Conservation (phyloP, 345 rosid genomes). For the Pistacia atlantica region DNA sequence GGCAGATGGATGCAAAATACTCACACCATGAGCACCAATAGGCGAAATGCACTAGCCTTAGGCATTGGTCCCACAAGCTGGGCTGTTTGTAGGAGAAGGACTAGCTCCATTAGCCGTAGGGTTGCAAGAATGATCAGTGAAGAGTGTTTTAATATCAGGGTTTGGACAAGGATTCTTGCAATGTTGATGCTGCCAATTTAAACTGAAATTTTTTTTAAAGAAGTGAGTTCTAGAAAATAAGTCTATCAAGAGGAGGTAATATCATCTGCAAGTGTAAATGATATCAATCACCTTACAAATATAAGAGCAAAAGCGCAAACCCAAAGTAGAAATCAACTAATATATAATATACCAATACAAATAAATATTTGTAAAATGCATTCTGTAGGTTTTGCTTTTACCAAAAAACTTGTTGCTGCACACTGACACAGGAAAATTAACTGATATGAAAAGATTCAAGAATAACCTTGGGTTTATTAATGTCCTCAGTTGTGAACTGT, state of each 20-base stretch:
- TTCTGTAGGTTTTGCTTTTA: background rate
- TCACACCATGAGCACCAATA: slow-evolving; percentile 74
- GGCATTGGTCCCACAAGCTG: slow-evolving; percentile 52
- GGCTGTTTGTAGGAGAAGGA: no score
- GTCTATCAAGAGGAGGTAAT: background rate
- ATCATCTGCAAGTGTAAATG: no score
- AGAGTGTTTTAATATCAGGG: slow-evolving; percentile 93
- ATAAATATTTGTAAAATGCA: background rate
- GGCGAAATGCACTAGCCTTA: slow-evolving; percentile 67
- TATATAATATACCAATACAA: background rate
- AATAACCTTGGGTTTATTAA: slow-evolving; percentile 93
- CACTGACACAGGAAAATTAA: no score
- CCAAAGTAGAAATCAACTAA: background rate
- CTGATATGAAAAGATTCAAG: no score
- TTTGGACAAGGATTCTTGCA: slow-evolving; percentile 91
- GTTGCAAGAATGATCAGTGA: slow-evolving; percentile 74
- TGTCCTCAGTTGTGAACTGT: slow-evolving; percentile 74
- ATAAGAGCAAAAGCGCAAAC: background rate
- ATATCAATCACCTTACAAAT: no score
- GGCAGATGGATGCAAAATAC: slow-evolving; percentile 28
- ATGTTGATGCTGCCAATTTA: slow-evolving; percentile 95
- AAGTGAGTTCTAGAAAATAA: slow-evolving; percentile 20
- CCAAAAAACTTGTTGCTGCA: no score
- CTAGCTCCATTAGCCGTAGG: slow-evolving; percentile 16
- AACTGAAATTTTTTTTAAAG: no score